phyloP scores from a whole-genome alignment of 2,329 filamentous ascomycete species.

The Plectosphaerella cucumerina region DNA sequence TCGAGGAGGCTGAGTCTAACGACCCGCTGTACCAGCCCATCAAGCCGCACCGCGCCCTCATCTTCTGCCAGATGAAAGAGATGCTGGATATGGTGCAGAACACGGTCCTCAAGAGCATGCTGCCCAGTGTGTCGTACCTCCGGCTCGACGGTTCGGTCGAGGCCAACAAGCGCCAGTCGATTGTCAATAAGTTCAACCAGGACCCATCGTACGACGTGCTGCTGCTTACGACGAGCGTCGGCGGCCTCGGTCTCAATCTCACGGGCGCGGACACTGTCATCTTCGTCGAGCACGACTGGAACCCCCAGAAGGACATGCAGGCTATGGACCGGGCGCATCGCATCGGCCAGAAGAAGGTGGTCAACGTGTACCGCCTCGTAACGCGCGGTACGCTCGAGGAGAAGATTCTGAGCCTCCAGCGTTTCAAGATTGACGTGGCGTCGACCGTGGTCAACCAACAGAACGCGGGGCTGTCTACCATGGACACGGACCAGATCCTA shows the following conservation, averaged over 20 bases:
- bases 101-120: conserved; percentile 81
- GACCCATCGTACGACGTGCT: conserved; percentile 95
- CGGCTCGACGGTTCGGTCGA: conserved; percentile 94
- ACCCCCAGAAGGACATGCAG: conserved; percentile 96
- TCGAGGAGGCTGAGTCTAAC: conserved; percentile 58
- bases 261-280: conserved; percentile 98
- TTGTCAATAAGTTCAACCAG: conserved; percentile 98
- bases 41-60: conserved; percentile 89
- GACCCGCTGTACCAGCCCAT: conserved; percentile 73
- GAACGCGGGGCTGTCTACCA: conserved; percentile 87
- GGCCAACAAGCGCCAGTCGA: conserved; percentile 89
- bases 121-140: conserved; percentile 90
- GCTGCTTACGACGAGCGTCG: conserved; percentile 90
- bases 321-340: conserved; percentile 98
- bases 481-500: conserved; percentile 98
- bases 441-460: conserved; percentile 98
- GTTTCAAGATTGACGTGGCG: conserved; percentile 98
- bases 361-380: conserved; percentile 96
- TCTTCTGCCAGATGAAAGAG: conserved; percentile 99
- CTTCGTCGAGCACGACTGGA: conserved; percentile 99
- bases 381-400: conserved; percentile 95
- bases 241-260: conserved; percentile 88
- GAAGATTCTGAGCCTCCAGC: conserved; percentile 96
- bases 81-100: conserved; percentile 99
- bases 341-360: conserved; percentile 99